Conservation (phyloP, 208 protist genomes). For the Perkinsela sp. region DNA sequence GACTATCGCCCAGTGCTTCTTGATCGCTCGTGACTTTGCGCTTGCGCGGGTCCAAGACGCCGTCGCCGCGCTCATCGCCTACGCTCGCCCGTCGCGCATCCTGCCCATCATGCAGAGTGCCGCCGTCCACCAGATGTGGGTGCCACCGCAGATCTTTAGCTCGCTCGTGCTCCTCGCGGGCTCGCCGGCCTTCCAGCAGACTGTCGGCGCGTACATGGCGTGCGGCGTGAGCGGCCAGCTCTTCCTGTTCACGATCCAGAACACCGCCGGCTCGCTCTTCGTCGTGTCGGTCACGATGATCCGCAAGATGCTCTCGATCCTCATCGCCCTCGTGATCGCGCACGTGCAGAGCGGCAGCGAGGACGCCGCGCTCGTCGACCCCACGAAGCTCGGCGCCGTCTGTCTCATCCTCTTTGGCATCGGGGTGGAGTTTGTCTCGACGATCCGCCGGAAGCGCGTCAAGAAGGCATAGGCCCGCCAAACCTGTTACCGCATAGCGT, state of each 20-base stretch:
- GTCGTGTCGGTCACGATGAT: background rate
- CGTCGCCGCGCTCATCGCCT: too few relatives aligned
- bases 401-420: background rate
- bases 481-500: background rate
- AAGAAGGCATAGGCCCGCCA: too few relatives aligned
- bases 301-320: conserved; percentile 2
- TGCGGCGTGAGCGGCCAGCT: conserved; percentile 3
- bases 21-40: background rate
- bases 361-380: background rate
- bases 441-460: background rate
- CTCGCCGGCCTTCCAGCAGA: background rate
- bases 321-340: background rate
- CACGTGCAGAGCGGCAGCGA: background rate
- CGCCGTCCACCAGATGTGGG: background rate
- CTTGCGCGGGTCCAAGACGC: background rate
- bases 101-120: background rate
- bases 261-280: background rate
- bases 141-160: background rate
- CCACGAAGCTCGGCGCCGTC: background rate
- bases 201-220: background rate
- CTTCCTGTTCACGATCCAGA: background rate
- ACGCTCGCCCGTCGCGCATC: too few relatives aligned
- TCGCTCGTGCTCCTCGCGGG: background rate
- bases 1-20: background rate
- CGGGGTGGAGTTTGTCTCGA: background rate